These are phyloP conservation scores for Colletotrichum magnum DNA, from an alignment of 2,329 filamentous ascomycete species.

Conservation along the genomic window DNA sequence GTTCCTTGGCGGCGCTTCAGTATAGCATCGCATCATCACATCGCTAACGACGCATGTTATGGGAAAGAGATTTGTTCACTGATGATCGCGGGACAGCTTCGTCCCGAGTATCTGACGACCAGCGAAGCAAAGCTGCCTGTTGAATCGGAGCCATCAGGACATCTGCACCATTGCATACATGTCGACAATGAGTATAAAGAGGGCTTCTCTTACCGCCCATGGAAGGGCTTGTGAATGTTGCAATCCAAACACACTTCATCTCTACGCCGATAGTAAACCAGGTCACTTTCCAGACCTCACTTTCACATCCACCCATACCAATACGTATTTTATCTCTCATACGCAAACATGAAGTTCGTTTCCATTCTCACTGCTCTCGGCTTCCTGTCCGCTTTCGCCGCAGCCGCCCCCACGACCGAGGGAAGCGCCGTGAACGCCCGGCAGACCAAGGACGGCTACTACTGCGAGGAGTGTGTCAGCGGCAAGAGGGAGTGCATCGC, in stretches of 20 bases:
- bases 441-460: not conserved
- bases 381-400: not conserved
- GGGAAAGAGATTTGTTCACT: not conserved
- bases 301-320: too few relatives aligned
- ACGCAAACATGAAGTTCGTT: not conserved
- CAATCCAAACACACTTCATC: not conserved
- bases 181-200: not conserved
- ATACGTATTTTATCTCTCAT: too few relatives aligned
- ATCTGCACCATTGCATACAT: not conserved
- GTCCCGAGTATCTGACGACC: not conserved
- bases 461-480: not conserved
- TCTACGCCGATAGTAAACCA: not conserved
- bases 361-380: not conserved
- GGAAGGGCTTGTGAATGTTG: not conserved
- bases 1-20: not conserved
- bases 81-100: not conserved
- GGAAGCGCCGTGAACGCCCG: not conserved
- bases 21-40: not conserved
- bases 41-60: not conserved
- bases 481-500: conserved; percentile 11
- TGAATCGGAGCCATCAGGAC: too few relatives aligned
- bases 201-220: not conserved
- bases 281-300: not conserved
- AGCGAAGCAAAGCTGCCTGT: too few relatives aligned
- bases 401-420: not conserved